Conservation (phyloP, 495 filamentous ascomycete species). For the Sporormia fimetaria region DNA sequence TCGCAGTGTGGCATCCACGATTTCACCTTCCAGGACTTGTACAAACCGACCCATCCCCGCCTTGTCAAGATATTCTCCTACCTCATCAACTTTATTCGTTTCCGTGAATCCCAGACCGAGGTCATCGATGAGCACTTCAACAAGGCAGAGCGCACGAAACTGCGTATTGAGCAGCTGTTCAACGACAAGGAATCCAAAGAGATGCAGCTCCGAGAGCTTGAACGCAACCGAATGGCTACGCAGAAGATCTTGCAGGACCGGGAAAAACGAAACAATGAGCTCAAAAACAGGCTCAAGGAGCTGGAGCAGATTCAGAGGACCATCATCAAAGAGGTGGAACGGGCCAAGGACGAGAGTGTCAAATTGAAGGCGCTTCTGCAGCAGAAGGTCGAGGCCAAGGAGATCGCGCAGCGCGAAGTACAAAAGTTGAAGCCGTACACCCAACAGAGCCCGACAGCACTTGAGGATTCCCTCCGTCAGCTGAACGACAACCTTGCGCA, state of each 20-base stretch:
- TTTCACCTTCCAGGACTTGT: slow-evolving; percentile 82
- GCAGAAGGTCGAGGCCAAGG: slow-evolving; percentile 58
- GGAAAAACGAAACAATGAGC: slow-evolving; percentile 67
- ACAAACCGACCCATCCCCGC: slow-evolving; percentile 75
- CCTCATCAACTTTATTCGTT: slow-evolving; percentile 95
- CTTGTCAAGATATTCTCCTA: slow-evolving; percentile 89
- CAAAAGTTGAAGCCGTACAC: slow-evolving; percentile 86
- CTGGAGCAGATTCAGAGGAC: slow-evolving; percentile 65
- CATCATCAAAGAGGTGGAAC: slow-evolving; percentile 65
- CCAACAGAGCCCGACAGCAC: slow-evolving; percentile 67
- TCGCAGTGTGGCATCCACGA: slow-evolving; percentile 72
- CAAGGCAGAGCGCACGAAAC: slow-evolving; percentile 71
- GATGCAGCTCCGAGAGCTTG: slow-evolving; percentile 66
- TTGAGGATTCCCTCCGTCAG: slow-evolving; percentile 73
- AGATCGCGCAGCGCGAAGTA: slow-evolving; percentile 58
- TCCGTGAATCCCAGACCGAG: slow-evolving; percentile 76
- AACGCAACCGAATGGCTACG: slow-evolving; percentile 59
- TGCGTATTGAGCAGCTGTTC: slow-evolving; percentile 75
- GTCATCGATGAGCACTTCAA: slow-evolving; percentile 89
- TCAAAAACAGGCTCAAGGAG: slow-evolving; percentile 67
- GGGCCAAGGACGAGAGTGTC: slow-evolving; percentile 58
- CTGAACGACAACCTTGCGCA: slow-evolving; percentile 60
- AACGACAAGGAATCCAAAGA: slow-evolving; percentile 80
- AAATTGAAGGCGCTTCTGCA: slow-evolving; percentile 61
- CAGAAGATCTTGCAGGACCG: slow-evolving; percentile 72